Conservation (phyloP, 2,329 filamentous ascomycete species). For the Dothideomycetes sp. region DNA sequence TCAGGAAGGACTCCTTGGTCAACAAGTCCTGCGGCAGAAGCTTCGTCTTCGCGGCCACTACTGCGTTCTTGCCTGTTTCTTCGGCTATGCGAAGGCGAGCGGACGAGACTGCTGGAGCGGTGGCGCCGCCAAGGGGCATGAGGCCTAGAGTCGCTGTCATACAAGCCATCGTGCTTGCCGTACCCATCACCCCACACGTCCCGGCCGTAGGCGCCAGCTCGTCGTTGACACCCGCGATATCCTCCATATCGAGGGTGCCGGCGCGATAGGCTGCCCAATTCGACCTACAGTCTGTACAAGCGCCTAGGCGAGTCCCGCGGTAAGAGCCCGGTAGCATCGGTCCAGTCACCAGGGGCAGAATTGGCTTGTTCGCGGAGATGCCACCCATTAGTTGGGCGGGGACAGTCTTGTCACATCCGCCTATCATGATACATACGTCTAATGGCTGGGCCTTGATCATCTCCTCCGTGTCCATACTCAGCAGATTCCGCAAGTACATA, state of each 20-base stretch:
- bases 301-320: constrained; percentile 53
- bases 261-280: constrained; percentile 63
- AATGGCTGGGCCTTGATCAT: constrained; percentile 64
- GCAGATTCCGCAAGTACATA: constrained; percentile 64
- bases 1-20: constrained; percentile 37
- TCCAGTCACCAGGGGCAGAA: constrained; percentile 57
- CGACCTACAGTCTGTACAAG: constrained; percentile 64
- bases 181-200: constrained; percentile 49
- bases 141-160: constrained; percentile 41
- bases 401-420: constrained; percentile 64
- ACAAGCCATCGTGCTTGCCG: constrained; percentile 47
- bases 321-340: constrained; percentile 67
- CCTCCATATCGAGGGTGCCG: constrained; percentile 57
- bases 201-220: constrained; percentile 57
- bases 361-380: constrained; percentile 62
- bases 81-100: constrained; percentile 42
- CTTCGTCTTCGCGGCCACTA: constrained; percentile 27
- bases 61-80: constrained; percentile 40
- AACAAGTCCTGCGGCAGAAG: constrained; percentile 34
- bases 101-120: constrained; percentile 43
- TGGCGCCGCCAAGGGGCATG: constrained; percentile 42
- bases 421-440: constrained; percentile 57
- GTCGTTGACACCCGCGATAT: constrained; percentile 59
- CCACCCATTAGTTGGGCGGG: constrained; percentile 67
- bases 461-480: constrained; percentile 73